Base-by-base conservation (phyloP, 441 rosid genomes). In the Pelargonium fulgidum region DNA sequence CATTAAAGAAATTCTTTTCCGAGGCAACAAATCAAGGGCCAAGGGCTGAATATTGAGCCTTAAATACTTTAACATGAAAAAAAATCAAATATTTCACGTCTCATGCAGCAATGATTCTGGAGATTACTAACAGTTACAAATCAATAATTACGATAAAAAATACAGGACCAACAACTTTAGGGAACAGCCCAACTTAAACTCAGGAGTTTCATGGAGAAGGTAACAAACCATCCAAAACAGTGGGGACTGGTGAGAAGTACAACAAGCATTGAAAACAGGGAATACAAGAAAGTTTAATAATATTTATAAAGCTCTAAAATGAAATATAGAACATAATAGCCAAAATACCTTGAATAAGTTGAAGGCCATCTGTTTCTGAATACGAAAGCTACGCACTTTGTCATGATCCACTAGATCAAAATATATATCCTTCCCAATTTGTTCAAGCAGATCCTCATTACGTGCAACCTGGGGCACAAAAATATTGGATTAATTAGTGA, bases 331-430 rank as follows among this genome's bases (percentile, higher is more conserved):
- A 67, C 45, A 24, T 7, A 67, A 16, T 22, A 24, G 19, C 24
- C 1, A 24, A 41, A 71, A 70, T 80, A 88, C 93, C 93, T 88
- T 86, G 75, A 88, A 86, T 63, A 76, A 73, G 68, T 77, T 81
- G 68, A 88, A 88, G 24, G 81, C 74, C 65, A 71, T 86, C 78
- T 86, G 93, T 70, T 86, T 88, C 82, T 82, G 89, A 78, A 88
- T 84, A n/a, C 89, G 87, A 73, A 88, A 86, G 72, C 88, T 86
- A 61, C 76, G 84, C 72, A 86, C 93, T 85, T 86, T 88, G 48
- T 86, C 91, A 81, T 88, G 93, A 78, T 88, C 89, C 69, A 88
- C 93, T 74, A 88, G 89, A 73, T 88, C 93, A 85, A 86, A 88
- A 75, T 80, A 86, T 78, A 85, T 84, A 75, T 85, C 87, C 78